Evolutionary conservation across 2,329 filamentous ascomycete species (phyloP).

Genomic region (Talaromyces sp.): DNA sequence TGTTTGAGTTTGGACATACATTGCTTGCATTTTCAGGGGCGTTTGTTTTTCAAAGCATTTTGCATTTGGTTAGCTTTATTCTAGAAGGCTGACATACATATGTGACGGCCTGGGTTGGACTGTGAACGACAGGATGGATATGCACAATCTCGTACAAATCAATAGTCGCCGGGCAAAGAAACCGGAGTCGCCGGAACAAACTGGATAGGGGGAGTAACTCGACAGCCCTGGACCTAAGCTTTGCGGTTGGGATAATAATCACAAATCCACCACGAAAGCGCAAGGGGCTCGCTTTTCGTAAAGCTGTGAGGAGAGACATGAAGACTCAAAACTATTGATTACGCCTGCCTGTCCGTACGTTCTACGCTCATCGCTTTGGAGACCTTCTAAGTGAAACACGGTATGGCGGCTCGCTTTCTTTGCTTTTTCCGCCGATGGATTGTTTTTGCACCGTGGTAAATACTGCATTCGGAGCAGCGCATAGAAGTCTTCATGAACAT

Average conservation of each 20-base stretch:
- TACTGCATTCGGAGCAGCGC: background rate
- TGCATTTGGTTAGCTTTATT: constrained; percentile 9
- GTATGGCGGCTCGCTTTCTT: background rate
- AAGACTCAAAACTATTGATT: background rate
- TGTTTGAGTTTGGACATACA: background rate
- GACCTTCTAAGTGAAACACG: background rate
- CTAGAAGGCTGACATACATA: background rate
- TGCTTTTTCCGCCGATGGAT: background rate
- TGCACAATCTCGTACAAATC: background rate
- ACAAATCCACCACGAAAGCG: background rate
- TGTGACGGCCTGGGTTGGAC: background rate
- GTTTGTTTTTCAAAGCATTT: background rate
- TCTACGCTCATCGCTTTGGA: background rate
- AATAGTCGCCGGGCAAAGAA: background rate
- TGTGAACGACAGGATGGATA: background rate
- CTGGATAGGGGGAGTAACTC: background rate
- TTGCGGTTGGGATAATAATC: background rate
- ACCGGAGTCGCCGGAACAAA: background rate
- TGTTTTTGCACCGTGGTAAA: background rate
- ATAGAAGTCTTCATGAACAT: background rate
- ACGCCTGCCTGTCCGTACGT: background rate
- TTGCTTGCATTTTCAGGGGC: constrained; percentile 8
- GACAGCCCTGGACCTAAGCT: background rate
- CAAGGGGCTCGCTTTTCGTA: background rate
- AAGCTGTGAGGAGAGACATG: background rate